These are phyloP conservation scores for Aspergillus olivimuriae DNA, from an alignment of 495 filamentous ascomycete species.

Conservation along the genomic window DNA sequence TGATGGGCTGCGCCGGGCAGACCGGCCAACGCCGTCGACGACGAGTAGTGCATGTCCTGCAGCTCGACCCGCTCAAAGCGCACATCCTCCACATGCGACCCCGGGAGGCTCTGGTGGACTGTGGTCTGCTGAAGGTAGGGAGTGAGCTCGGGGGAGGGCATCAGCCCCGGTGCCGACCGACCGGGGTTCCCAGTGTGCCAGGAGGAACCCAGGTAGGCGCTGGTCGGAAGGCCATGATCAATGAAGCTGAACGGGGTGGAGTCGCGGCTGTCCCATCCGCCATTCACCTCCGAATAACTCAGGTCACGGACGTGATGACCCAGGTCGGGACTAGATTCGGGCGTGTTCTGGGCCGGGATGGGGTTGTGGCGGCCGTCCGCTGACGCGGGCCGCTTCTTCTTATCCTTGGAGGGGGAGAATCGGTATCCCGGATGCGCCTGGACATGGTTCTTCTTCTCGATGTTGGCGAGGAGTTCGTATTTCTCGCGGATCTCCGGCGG, in stretches of 20 bases:
- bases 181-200: slow-evolving; percentile 52
- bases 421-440: slow-evolving; percentile 89
- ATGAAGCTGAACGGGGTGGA: slow-evolving; percentile 29
- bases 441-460: slow-evolving; percentile 82
- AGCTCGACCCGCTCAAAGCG: slow-evolving; percentile 24
- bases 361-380: slow-evolving; percentile 22
- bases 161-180: slow-evolving; percentile 49
- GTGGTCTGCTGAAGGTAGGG: slow-evolving; percentile 57
- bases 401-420: slow-evolving; percentile 80
- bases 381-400: slow-evolving; percentile 36
- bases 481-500: slow-evolving; percentile 61
- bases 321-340: slow-evolving; percentile 17
- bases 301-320: slow-evolving; percentile 16
- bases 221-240: slow-evolving; percentile 19
- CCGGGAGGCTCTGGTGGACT: slow-evolving; percentile 27
- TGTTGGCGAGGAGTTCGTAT: slow-evolving; percentile 73
- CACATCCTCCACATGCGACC: slow-evolving; percentile 23
- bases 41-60: slow-evolving; percentile 25
- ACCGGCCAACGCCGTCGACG: slow-evolving; percentile 35
- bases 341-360: slow-evolving; percentile 7
- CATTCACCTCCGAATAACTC: slow-evolving; percentile 24
- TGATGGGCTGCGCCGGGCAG: slow-evolving; percentile 50
- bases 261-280: slow-evolving; percentile 24
- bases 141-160: slow-evolving; percentile 42
- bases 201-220: slow-evolving; percentile 22